Percentiles rank a stretch among this genome's conserved stretches.
These are phyloP conservation scores for Penicillium paneum DNA, from an alignment of 2,329 filamentous ascomycete species.

Conservation along the genomic window DNA sequence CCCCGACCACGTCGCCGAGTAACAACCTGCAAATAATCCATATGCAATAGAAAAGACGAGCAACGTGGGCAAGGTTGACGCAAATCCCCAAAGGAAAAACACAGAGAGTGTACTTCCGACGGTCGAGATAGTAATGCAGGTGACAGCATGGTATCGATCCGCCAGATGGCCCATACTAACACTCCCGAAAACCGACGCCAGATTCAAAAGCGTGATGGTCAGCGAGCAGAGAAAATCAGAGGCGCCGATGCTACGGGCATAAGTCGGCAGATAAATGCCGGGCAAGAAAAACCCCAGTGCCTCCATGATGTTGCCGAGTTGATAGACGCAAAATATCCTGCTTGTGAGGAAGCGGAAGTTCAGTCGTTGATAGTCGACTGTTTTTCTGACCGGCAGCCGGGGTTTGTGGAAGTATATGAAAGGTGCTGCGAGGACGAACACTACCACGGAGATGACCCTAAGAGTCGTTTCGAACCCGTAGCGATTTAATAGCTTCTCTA, in stretches of 20 bases:
- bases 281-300: constrained; percentile 40
- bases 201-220: constrained; percentile 33
- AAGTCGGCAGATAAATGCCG: constrained; percentile 39
- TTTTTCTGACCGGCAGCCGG: constrained; percentile 36
- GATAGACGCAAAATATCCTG: constrained; percentile 47
- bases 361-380: constrained; percentile 37
- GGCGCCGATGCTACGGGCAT: constrained; percentile 30
- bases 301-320: constrained; percentile 41
- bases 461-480: constrained; percentile 48
- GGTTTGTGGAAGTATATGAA: constrained; percentile 42
- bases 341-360: constrained; percentile 37
- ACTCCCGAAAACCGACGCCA: constrained; percentile 32
- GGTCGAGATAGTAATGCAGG: constrained; percentile 43
- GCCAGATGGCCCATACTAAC: constrained; percentile 37
- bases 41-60: constrained; percentile 44
- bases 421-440: constrained; percentile 21
- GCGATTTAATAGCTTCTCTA: constrained; percentile 42
- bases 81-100: constrained; percentile 50
- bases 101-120: constrained; percentile 41
- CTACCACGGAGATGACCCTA: constrained; percentile 41
- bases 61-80: constrained; percentile 42
- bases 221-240: constrained; percentile 25
- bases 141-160: constrained; percentile 42
- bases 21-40: constrained; percentile 47
- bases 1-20: constrained; percentile 45